Percentiles rank a stretch among this genome's conserved stretches.
These are phyloP conservation scores for Coemansia sp. DNA, from an alignment of 192 early-diverging fungal genomes.

Conservation along the genomic window DNA sequence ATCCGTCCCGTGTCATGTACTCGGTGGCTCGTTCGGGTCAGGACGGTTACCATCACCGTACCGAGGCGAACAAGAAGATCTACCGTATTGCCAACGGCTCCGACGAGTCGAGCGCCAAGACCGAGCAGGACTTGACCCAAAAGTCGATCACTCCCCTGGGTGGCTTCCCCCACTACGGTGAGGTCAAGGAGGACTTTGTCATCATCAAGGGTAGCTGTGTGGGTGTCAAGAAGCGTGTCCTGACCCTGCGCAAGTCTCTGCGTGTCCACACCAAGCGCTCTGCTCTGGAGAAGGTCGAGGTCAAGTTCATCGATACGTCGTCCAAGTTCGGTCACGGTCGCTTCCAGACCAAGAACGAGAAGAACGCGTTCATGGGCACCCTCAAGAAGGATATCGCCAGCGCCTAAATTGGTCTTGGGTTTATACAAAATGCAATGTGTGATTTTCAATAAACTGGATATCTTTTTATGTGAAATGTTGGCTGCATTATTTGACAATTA, in stretches of 20 bases:
- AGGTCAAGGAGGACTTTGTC: slow-evolving; percentile 97
- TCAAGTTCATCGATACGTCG: slow-evolving; percentile 99
- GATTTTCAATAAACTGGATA: too few species aligned
- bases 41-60: slow-evolving; percentile 99
- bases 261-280: slow-evolving; percentile 95
- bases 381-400: slow-evolving; percentile 75
- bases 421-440: too few species aligned
- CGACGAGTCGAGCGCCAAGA: slow-evolving; percentile 80
- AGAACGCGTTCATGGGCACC: slow-evolving; percentile 88
- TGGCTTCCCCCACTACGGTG: slow-evolving; percentile 99
- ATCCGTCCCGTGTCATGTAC: slow-evolving; percentile 97
- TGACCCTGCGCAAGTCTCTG: slow-evolving; percentile 98
- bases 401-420: background rate
- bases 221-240: slow-evolving; percentile 95
- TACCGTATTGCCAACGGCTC: slow-evolving; percentile 94
- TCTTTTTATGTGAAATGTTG: too few species aligned
- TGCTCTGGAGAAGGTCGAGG: slow-evolving; percentile 90
- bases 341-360: slow-evolving; percentile 98
- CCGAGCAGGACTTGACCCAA: slow-evolving; percentile 94
- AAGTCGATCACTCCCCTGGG: slow-evolving; percentile 98
- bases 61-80: slow-evolving; percentile 99
- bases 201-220: slow-evolving; percentile 98
- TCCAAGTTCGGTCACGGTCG: slow-evolving; percentile 99
- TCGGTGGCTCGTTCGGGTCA: slow-evolving; percentile 99
- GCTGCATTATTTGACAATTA: too few species aligned